Base-by-base conservation (phyloP, 2,329 filamentous ascomycete species). In the Diaporthe sp. region DNA sequence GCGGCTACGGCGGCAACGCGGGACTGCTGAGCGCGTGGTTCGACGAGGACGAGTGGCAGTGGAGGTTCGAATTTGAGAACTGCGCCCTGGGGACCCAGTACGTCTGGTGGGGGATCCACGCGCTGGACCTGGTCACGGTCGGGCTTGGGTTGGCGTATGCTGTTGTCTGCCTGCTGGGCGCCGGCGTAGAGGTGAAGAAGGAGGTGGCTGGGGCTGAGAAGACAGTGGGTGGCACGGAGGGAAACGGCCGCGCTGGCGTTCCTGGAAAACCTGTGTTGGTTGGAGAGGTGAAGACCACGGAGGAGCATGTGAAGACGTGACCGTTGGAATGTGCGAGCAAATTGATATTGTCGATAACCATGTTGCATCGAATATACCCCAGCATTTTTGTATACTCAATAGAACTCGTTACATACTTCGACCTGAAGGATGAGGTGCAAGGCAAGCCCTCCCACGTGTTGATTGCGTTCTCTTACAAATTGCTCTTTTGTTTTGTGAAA, bases 21-120 rank as follows among this genome's bases (percentile, higher is more conserved):
- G 97, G 95, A 0, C 87, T 99, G 57, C 85, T 99, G 55, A 97
- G 94, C 77, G 89, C 94, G 0, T 99, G 96, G 96, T 98, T 96
- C 81, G 95, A 98, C 82, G 84, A 90, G 74, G 86, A 88, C 3
- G 83, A 84, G 1, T 92, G 91, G 87, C 91, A 94, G 82, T 99
- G 97, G 97, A 89, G 89, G 78, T 94, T 94, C 78, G 94, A 96
- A 79, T 97, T 97, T 79, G 88, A 87, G 12, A 94, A 91, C 77
- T 99, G 97, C 82, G 88, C 90, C 3, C 85, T 98, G 49, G 97
- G 97, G 0, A 91, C 92, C 34, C 96, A 98, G 88, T 95, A 98
- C 85, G 89, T 96, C 71, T 99, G 97, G 97, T 99, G 97, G 97
- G 88, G 91, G 6, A 92, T 97, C 8, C 96, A 98, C 86, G 88